Conservation (phyloP, 1,284 basidiomycete genomes). For the Ceratobasidium sp. region DNA sequence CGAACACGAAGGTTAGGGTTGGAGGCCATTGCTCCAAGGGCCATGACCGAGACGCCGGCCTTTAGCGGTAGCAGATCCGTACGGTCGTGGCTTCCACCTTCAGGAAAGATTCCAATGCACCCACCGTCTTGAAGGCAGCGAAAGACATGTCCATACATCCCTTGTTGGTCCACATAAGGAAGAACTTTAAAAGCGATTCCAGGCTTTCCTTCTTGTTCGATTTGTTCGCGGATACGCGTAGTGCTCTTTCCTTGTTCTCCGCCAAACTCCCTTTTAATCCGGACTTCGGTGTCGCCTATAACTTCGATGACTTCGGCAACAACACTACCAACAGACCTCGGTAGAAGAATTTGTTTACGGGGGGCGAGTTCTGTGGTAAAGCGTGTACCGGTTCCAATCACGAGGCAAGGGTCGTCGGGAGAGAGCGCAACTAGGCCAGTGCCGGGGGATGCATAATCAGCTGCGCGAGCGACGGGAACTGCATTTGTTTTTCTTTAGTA, state of each 20-base stretch:
- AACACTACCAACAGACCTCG: slow-evolving; percentile 78
- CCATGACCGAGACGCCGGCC: slow-evolving; percentile 96
- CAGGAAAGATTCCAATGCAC: slow-evolving; percentile 94
- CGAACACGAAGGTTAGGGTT: slow-evolving; percentile 86
- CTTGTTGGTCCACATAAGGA: slow-evolving; percentile 87
- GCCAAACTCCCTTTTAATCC: slow-evolving; percentile 88
- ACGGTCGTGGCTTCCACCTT: slow-evolving; percentile 96
- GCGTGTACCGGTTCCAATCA: slow-evolving; percentile 79
- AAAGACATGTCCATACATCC: slow-evolving; percentile 96
- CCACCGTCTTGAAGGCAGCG: slow-evolving; percentile 84
- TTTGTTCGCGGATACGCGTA: slow-evolving; percentile 67
- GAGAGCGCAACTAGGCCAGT: slow-evolving; percentile 76
- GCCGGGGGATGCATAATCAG: slow-evolving; percentile 83
- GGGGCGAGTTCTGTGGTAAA: slow-evolving; percentile 81
- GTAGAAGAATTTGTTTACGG: slow-evolving; percentile 86
- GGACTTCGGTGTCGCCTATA: slow-evolving; percentile 83
- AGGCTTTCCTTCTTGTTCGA: slow-evolving; percentile 58
- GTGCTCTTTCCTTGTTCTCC: slow-evolving; percentile 81
- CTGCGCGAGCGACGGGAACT: slow-evolving; percentile 94
- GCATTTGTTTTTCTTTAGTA: slow-evolving; percentile 25
- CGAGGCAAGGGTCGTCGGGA: slow-evolving; percentile 73
- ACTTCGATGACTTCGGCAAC: slow-evolving; percentile 87
- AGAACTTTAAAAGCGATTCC: slow-evolving; percentile 79
- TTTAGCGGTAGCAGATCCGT: slow-evolving; percentile 93
- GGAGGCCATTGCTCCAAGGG: slow-evolving; percentile 94